These are phyloP conservation scores for Decorospora gaudefroyi DNA, from an alignment of 2,329 filamentous ascomycete species.

Conservation along the genomic window DNA sequence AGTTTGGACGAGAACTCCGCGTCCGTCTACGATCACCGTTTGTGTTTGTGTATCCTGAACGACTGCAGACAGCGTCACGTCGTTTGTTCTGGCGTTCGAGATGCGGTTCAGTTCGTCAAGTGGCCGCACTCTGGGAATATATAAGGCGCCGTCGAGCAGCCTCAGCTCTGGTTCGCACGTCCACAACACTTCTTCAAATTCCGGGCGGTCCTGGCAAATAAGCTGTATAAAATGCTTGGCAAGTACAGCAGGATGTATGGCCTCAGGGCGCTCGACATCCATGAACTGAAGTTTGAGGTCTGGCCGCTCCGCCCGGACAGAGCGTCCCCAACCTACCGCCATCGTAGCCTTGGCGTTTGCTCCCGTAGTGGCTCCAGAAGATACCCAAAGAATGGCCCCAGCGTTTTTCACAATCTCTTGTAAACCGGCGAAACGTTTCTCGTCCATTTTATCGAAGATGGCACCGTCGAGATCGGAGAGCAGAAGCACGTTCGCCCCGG, in stretches of 20 bases:
- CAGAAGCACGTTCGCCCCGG: neutral
- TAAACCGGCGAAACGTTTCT: neutral
- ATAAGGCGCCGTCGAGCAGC: constrained; percentile 7
- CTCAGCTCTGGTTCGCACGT: constrained; percentile 5
- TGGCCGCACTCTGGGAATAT: constrained; percentile 9
- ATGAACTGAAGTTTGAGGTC: constrained; percentile 13
- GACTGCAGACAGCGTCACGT: too few relatives aligned
- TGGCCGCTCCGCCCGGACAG: constrained; percentile 7
- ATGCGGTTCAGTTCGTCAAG: constrained; percentile 1
- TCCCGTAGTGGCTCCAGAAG: neutral
- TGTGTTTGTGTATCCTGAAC: neutral
- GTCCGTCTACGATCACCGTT: neutral
- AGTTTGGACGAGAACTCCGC: too few relatives aligned
- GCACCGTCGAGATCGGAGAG: neutral
- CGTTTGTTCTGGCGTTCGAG: too few relatives aligned
- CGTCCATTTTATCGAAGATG: neutral
- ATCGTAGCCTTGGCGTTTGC: neutral
- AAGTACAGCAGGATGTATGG: constrained; percentile 2
- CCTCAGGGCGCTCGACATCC: constrained; percentile 3
- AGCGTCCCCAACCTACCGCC: constrained; percentile 9
- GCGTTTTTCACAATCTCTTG: neutral
- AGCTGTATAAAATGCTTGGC: constrained; percentile 9
- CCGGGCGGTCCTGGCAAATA: neutral
- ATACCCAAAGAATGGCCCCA: neutral
- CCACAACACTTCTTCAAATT: constrained; percentile 8